Base-by-base conservation (phyloP, 768 basidiomycete species). In the Tylopilus sp. region DNA sequence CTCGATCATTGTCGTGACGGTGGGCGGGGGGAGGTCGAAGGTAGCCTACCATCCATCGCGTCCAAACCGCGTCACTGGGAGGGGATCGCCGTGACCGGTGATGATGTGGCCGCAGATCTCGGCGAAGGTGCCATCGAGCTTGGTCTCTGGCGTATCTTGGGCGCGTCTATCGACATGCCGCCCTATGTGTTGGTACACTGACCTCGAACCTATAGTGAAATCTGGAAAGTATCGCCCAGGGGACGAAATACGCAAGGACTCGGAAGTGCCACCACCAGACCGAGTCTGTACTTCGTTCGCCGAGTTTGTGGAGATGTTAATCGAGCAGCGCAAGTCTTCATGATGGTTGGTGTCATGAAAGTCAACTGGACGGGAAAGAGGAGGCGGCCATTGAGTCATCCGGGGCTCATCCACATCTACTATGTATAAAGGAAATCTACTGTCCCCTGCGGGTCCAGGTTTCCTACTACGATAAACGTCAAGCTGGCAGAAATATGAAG, bases 151-250 rank as follows among this genome's bases (percentile, higher is more conserved):
- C 68, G 87, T 30, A 76, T 85, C 9, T 71, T 89, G 21, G 86
- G 85, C 86, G 58, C 44, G 80, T 42, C 13, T n/a, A 13, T 25
- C 14, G 17, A 3, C 17, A n/a, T 22, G n/a, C n/a, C n/a, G n/a
- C n/a, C n/a, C n/a, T n/a, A n/a, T n/a, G n/a, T n/a, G n/a, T n/a
- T n/a, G n/a, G n/a, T 14, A 25, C 12, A 5, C 55, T 44, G 41
- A 50, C 30, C 29, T 2, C 19, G 8, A 16, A 25, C 30, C 26
- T 38, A 42, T 25, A 83, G 86, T 87, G 22, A 76, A 74, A 61
- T 85, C 86, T 6, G 87, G 87, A 12, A 89, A 88, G 61, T 88
- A 86, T 62, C 74, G 86, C 3, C 19, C 69, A 4, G 85, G 83
- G 3, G 82, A 85, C 58, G 87, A 87, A 64, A 48, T 40, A 6